Base-by-base conservation (phyloP, 495 filamentous ascomycete species). In the Neurospora sp. region DNA sequence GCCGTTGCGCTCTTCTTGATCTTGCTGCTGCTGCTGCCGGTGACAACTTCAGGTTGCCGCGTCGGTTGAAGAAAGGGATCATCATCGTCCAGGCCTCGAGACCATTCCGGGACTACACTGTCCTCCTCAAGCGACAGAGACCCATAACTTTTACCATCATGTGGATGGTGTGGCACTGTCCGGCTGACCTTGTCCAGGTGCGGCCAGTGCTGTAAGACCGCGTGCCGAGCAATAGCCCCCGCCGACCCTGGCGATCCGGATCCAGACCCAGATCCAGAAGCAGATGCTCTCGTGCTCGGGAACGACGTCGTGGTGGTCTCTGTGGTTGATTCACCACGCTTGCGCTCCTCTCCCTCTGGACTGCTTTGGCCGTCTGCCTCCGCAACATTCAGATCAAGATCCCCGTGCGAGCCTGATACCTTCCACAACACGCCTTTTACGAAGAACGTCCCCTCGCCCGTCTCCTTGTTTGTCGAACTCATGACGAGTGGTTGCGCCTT, bases 311-410 rank as follows among this genome's bases (percentile, higher is more conserved):
- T 72, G 0, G 27, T 18, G 16, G 59, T 46, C 2, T 71, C 72
- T 2, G 23, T 27, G 2, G 73, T 72, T 2, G 72, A 73, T n/a
- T 71, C 46, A 38, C 70, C 70, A 12, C 74, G 73, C 16, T 75
- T 10, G 69, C 59, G 11, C 1, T n/a, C 27, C 48, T 71, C 31
- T 7, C 20, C 5, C 16, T 42, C 38, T 12, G 42, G 3, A 42
- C 31, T 41, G 59, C 46, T 4, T 42, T 70, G 48, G 23, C 40
- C 6, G 62, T 35, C 54, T 35, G 23, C 27, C 27, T 18, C 54
- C 14, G 31, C 5, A 31, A 70, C 10, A 48, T 4, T 39, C 7
- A 40, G 44, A 20, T 66, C 62, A 0, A 71, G 23, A 39, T 42
- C 71, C 16, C 27, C 41, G 27, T 74, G 46, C 23, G 73, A 69